Evolutionary conservation across 305 asterid genomes (phyloP), one percentile per base, ranked within the genome.

Genomic region (Salvia sclarea): DNA sequence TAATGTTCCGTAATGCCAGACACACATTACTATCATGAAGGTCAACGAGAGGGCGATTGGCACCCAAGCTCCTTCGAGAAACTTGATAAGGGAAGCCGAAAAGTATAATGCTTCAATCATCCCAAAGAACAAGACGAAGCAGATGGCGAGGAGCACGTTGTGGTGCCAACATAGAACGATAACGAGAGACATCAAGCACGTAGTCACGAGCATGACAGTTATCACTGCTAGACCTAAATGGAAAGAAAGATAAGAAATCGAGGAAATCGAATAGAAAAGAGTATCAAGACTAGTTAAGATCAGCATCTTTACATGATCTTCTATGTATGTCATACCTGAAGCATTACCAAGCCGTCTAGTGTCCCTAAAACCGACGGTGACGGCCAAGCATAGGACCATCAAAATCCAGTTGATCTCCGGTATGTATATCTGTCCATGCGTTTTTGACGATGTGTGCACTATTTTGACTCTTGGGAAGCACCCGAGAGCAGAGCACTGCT

Each of bases 41-140:
- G 82, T n/a, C 71, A 85, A 71, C 0, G 98, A 80, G 4, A 88
- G 75, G 38, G 88, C 98, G 5, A 93, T 79, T 0, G 98, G 98
- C 4, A 93, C 98, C 98, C 98, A 93, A 12, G 98, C 98, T 8
- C 98, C 98, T 76, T 90, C 97, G 5, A 83, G 77, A 72, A 93
- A 93, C 63, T 93, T 93, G 84, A 88, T 83, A 4, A 93, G 85
- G 22, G 98, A 90, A 17, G 97, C 96, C 0, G 94, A 86, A 84
- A 93, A 90, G 71, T 86, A 93, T 12, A 93, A 64, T 48, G 98
- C 90, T 52, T 93, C 98, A 14, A 93, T 72, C 17, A 88, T 69
- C 66, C 98, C 98, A 21, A 93, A 93, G 71, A 90, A 88, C 1
- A 90, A 66, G 64, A 93, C 93, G 31, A 93, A 93, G 75, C 80